Percentiles rank a stretch among this genome's conserved stretches.
phyloP scores from a whole-genome alignment of 768 basidiomycete genomes.

The Rhizopogon vinicolor region DNA sequence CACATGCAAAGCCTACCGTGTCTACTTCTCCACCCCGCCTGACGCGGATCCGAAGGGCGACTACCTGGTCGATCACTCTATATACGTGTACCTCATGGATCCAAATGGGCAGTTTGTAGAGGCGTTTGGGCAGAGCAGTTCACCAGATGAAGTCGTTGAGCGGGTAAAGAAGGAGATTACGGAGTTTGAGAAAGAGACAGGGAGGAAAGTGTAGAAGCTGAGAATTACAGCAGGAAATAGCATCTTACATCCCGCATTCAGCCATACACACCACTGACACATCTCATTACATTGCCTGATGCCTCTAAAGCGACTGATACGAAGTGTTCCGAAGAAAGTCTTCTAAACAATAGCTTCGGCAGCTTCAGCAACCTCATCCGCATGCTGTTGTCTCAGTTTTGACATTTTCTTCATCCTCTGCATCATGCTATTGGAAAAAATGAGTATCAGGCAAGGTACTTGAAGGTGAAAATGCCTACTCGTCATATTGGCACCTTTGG shows the following conservation, averaged over 20 bases:
- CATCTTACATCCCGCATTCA: constrained; percentile 2
- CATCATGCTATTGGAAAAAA: constrained; percentile 54
- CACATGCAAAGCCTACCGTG: constrained; percentile 92
- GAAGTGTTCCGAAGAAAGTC: not conserved
- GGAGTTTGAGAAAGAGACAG: constrained; percentile 35
- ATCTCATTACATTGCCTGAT: constrained; percentile 3
- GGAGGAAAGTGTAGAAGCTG: constrained; percentile 21
- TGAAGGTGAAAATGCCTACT: constrained; percentile 40
- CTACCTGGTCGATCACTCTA: constrained; percentile 95
- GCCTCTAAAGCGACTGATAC: not conserved
- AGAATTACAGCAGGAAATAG: not conserved
- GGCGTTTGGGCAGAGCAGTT: constrained; percentile 86
- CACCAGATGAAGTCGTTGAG: constrained; percentile 60
- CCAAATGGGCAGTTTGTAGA: constrained; percentile 92
- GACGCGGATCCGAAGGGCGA: constrained; percentile 84
- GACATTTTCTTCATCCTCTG: constrained; percentile 84
- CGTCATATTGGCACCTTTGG: constrained; percentile 87
- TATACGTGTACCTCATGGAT: constrained; percentile 98
- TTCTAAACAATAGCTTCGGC: not conserved
- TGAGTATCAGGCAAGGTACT: not conserved
- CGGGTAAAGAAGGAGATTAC: constrained; percentile 52
- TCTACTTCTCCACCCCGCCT: constrained; percentile 96
- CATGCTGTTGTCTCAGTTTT: constrained; percentile 55
- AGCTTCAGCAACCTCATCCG: constrained; percentile 32
- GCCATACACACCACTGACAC: constrained; percentile 5